Conservation (phyloP, 73 alveolate genomes). For the Paramecium primaurelia region DNA sequence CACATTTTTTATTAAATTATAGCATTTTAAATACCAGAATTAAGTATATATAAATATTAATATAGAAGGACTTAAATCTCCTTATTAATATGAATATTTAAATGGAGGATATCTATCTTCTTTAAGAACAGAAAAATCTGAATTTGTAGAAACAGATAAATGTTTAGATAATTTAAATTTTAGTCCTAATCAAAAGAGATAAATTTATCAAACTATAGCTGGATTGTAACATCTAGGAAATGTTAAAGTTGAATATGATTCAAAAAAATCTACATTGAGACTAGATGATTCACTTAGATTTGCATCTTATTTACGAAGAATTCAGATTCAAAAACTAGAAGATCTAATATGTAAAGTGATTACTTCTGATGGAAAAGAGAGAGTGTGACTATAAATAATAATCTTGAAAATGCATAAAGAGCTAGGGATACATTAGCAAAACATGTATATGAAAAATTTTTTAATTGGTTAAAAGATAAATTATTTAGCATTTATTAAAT, state of each 20-base stretch:
- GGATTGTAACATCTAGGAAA: slow-evolving; percentile 4
- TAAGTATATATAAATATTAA: neutral
- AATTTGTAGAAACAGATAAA: slow-evolving; percentile 58
- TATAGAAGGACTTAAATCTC: slow-evolving; percentile 24
- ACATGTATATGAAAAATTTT: slow-evolving; percentile 86
- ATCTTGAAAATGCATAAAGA: slow-evolving; percentile 53
- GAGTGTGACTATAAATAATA: slow-evolving; percentile 53
- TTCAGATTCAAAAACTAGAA: neutral
- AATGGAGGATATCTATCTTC: slow-evolving; percentile 10
- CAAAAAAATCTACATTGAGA: slow-evolving; percentile 44
- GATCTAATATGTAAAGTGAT: slow-evolving; percentile 53
- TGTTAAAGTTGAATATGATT: slow-evolving; percentile 75
- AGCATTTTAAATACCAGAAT: slow-evolving; percentile 59
- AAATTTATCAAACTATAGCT: neutral
- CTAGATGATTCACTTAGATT: slow-evolving; percentile 56
- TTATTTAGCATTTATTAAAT: slow-evolving; percentile 46
- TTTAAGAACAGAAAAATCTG: slow-evolving; percentile 60
- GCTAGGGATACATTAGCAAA: slow-evolving; percentile 92
- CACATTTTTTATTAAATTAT: slow-evolving; percentile 92
- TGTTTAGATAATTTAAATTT: neutral
- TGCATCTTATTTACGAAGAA: slow-evolving; percentile 68
- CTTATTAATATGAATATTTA: slow-evolving; percentile 51
- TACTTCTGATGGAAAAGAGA: slow-evolving; percentile 50
- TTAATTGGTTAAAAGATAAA: slow-evolving; percentile 81
- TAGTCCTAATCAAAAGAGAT: slow-evolving; percentile 60